Evolutionary conservation across 2,329 filamentous ascomycete genomes (phyloP).

Genomic region (Arthrobotrys musiformis): DNA sequence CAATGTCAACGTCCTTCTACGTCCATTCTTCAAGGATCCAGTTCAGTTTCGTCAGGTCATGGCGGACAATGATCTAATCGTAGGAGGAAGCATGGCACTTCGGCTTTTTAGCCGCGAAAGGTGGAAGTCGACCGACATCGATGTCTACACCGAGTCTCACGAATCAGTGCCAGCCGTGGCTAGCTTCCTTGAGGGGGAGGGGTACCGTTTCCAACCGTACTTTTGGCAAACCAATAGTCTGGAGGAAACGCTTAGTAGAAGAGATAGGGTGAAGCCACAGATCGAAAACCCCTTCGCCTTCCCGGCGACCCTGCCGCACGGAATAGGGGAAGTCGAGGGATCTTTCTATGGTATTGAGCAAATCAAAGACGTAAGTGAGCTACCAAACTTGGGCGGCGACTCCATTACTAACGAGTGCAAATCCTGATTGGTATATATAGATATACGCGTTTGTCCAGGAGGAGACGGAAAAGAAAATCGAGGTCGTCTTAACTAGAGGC

Average conservation of each 20-base stretch:
- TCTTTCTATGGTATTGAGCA: neutral
- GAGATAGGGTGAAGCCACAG: neutral
- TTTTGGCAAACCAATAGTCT: slow-evolving; percentile 1
- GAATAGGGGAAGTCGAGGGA: no score
- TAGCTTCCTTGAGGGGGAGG: neutral
- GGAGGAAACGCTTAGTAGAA: neutral
- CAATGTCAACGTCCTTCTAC: neutral
- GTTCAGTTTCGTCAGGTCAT: slow-evolving; percentile 14
- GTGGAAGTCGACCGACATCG: slow-evolving; percentile 2
- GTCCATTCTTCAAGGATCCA: neutral
- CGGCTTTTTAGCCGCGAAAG: slow-evolving; percentile 6
- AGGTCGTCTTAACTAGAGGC: neutral
- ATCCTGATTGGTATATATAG: neutral
- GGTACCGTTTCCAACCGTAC: neutral
- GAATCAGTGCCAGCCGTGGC: neutral
- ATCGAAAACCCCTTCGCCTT: no score
- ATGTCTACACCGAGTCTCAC: slow-evolving; percentile 5
- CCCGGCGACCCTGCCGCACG: no score
- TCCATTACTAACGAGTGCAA: neutral
- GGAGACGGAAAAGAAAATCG: neutral
- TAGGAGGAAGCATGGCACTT: slow-evolving; percentile 29
- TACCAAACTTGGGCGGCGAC: no score
- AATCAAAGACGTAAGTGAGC: neutral
- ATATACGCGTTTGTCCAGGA: neutral
- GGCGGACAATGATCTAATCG: neutral